These are phyloP conservation scores for Phytophthora podocarpi DNA, from an alignment of 352 stramenopile species.

Conservation along the genomic window DNA sequence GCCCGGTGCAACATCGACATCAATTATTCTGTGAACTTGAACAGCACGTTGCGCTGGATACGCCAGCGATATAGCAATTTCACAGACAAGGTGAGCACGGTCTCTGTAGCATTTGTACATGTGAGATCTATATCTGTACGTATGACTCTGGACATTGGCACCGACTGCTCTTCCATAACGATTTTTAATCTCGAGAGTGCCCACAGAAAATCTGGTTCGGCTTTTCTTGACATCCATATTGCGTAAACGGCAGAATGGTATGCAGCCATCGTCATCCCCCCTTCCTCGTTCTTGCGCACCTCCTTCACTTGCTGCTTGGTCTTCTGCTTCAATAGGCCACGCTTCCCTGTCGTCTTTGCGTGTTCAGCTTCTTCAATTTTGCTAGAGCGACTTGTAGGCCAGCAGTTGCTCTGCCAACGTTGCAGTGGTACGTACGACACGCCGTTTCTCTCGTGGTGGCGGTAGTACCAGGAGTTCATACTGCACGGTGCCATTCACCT, in stretches of 20 bases:
- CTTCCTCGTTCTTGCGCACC: no score
- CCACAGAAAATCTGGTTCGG: not conserved
- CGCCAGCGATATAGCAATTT: not conserved
- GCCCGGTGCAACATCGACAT: not conserved
- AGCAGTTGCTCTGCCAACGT: no score
- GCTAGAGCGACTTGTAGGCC: no score
- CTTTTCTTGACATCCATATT: not conserved
- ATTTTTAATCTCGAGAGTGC: not conserved
- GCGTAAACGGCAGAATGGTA: not conserved
- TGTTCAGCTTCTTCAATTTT: no score
- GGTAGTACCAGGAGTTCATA: no score
- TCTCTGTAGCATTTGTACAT: constrained; percentile 1
- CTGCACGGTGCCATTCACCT: no score
- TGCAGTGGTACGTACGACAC: no score
- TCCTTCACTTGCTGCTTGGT: no score
- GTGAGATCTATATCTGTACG: not conserved
- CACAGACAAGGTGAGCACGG: not conserved
- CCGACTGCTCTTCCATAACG: not conserved
- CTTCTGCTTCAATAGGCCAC: no score
- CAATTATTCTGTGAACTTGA: constrained; percentile 1
- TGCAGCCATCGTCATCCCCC: no score
- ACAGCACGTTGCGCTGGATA: constrained; percentile 2
- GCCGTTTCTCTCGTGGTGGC: no score
- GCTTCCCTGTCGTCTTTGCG: no score
- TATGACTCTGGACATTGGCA: not conserved